Base-by-base conservation (phyloP, 208 protist genomes). In the Strigomonas culicis region DNA sequence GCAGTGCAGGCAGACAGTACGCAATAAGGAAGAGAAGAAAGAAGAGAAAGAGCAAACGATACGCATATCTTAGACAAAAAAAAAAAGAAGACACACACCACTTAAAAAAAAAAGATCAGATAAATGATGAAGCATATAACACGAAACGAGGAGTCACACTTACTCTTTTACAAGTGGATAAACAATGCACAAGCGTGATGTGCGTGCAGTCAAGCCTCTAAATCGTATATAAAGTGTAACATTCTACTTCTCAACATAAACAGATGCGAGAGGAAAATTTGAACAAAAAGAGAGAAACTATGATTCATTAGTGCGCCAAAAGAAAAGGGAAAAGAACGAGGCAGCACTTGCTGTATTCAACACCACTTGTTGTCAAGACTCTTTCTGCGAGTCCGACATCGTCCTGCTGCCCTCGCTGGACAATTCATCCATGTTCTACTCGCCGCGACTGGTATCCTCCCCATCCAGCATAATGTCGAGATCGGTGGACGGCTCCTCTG, bases 1-100 rank as follows among this genome's bases (percentile, higher is more conserved):
- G 15, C 39, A 6, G 13, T 41, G 13, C 13, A 13, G 36, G 13
- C 36, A 13, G 36, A 41, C 6, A 17, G 4, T 52, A 72, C 69
- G 25, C 39, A 39, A 59, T 39, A 55, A 59, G 21, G 59, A 28
- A 28, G 41, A 57, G 11, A 55, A 50, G 52, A 27, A 59, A 39
- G 25, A 55, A 22, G 66, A 63, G 25, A 8, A 65, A 44, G 31
- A 60, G 60, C 15, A 2, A 32, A 24, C 19, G 3, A 6, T 6
- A 21, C 4, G 21, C 10, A 50, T 66, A 39, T 21, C 25, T 0
- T 41, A 49, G 13, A 44, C 32, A 63, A 47, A 63, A 63, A 52
- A 57, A 59, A 51, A 55, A 63, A 11, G 15, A 49, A 19, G 57
- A 10, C 25, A 52, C 13, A 52, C 13, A 52, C 7, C 34, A 39